Evolutionary conservation across 805 yeast species (phyloP), one percentile per base, ranked within the genome.

Genomic region (Candida saitoana): DNA sequence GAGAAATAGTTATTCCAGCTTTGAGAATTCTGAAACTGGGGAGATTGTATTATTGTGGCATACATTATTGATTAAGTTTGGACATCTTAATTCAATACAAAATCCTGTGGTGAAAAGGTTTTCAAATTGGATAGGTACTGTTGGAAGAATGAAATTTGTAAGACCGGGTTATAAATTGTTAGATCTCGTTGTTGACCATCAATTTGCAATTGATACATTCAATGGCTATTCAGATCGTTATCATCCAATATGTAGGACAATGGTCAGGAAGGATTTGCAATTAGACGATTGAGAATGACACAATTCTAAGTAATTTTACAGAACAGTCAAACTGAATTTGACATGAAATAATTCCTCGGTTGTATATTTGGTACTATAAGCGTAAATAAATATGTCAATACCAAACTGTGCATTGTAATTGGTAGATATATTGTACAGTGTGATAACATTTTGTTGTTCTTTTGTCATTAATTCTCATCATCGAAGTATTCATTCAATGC

Each of bases 401-500:
- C 11, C 27, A 22, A 22, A 22, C 11, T 22, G 27, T 22, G 11
- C 11, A 22, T 22, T 22, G 27, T 22, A 22, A 22, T 22, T 22
- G 27, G 6, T 22, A 7, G 32, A 14, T 29, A 5, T 29, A 29
- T 11, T 29, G 32, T 29, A 29, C 32, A 29, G n/a, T 14, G 16
- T 22, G 27, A 22, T 22, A 22, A 22, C 6, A 22, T 6, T 11
- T 14, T 5, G 16, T 29, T 29, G 32, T 14, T 14, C 9, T 29
- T 11, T 29, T 29, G 32, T 29, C 27, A 20, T 46, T 47, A 52
- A 35, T 44, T 43, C 24, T 51, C 52, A 36, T 49, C 69, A 40
- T 68, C 76, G 50, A 76, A 81, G 55, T 73, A 81, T 11, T 71
- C 76, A 43, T 74, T 65, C 44, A 81, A 67, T 29, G 79, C 73